phyloP scores from a whole-genome alignment of 2,329 filamentous ascomycete genomes.

The Microcera coccophila region DNA sequence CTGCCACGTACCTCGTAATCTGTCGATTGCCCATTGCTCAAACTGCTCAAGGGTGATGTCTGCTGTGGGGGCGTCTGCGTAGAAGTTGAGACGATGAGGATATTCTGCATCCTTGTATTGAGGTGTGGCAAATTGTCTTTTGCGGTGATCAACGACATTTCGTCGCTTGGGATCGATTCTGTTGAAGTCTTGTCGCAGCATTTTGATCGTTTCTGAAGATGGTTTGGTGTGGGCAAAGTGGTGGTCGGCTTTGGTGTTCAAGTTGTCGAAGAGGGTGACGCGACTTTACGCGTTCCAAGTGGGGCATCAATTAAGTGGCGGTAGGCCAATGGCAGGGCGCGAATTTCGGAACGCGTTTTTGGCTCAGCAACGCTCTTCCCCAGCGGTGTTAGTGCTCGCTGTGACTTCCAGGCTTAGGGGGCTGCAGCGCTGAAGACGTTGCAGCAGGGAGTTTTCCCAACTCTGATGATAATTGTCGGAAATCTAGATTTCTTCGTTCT shows the following conservation, averaged over 20 bases:
- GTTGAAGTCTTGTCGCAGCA: conserved; percentile 50
- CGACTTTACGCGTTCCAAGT: conserved; percentile 32
- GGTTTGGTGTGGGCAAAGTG: conserved; percentile 9
- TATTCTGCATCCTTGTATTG: conserved; percentile 76
- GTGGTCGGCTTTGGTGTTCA: conserved; percentile 6
- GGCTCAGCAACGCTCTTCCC: neutral
- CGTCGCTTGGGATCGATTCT: conserved; percentile 68
- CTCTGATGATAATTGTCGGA: too few relatives aligned
- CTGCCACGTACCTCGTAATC: conserved; percentile 63
- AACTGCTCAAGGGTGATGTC: conserved; percentile 97
- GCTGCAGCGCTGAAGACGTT: neutral
- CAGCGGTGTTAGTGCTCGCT: neutral
- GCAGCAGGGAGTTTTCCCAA: neutral
- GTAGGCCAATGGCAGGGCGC: neutral
- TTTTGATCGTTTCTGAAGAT: conserved; percentile 25
- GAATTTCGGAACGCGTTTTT: neutral
- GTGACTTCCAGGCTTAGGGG: neutral
- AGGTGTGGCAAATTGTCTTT: conserved; percentile 78
- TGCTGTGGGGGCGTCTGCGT: conserved; percentile 78
- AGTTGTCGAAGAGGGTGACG: conserved; percentile 27
- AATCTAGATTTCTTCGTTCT: too few relatives aligned
- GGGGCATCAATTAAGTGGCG: conserved; percentile 22
- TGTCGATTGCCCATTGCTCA: conserved; percentile 96
- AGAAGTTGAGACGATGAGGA: conserved; percentile 86
- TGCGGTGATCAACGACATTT: conserved; percentile 71